Base-by-base conservation (phyloP, 768 basidiomycete species). In the Zangia roseola region DNA sequence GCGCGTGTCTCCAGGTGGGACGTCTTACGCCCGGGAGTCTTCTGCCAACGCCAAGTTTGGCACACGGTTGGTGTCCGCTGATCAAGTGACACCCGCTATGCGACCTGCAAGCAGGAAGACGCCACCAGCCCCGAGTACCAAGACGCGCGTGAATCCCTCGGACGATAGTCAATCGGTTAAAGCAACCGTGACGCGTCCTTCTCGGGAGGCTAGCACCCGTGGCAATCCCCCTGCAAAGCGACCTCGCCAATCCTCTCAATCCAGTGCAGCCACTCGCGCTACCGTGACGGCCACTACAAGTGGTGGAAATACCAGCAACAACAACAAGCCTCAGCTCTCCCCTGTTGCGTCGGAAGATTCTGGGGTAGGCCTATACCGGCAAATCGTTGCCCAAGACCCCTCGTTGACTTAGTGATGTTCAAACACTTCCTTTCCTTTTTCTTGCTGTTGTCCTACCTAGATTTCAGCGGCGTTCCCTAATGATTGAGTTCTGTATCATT, bases 1-100 rank as follows among this genome's bases (percentile, higher is more conserved):
- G 43, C 68, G 73, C 37, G 65, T 55, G 58, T 71, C 60, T 60
- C 77, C 58, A 57, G 81, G 68, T 68, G 61, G 68, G 40, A 67
- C 74, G 13, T 79, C 84, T 12, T 90, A 89, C 57, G 84, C 80
- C 9, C 76, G 88, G 43, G 86, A 90, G 68, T 91, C 89, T 8
- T 88, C 87, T 43, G 91, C 90, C 16, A 90, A 93, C 60, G 94
- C 93, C 50, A 97, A 97, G 69, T 95, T 97, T 69, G 94, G 91
- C 19, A 81, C 83, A 35, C 82, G 94, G 16, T 73, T 94, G 31
- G 73, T 94, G 39, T 81, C 87, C 20, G 78, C 74, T 40, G 86
- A 89, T 33, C 68, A 69, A 40, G 37, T 34, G 35, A 68, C 75
- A 3, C 63, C 67, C 39, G 57, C 62, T 13, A 43, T 71, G 36